These are phyloP conservation scores for Rhynchosporium agropyri DNA, from an alignment of 2,329 filamentous ascomycete genomes.

Conservation along the genomic window DNA sequence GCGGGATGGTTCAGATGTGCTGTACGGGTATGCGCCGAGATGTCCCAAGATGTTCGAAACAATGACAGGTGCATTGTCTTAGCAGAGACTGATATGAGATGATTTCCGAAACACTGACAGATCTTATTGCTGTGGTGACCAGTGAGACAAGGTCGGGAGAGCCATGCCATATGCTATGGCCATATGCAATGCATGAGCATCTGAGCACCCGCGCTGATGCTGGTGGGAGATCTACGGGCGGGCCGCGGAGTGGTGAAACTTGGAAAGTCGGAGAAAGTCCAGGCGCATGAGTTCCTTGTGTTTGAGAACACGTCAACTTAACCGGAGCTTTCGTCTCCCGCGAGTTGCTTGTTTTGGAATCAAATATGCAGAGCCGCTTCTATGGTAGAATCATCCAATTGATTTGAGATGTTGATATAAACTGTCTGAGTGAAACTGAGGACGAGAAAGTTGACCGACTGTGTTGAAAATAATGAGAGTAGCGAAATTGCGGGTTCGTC, in stretches of 20 bases:
- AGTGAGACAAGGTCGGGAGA: slow-evolving; percentile 1
- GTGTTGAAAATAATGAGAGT: not conserved
- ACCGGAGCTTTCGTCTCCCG: slow-evolving; percentile 12
- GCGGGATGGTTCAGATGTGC: slow-evolving; percentile 7
- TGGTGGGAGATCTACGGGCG: slow-evolving; percentile 18
- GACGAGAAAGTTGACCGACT: not conserved
- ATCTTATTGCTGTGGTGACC: slow-evolving; percentile 14
- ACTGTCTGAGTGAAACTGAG: not conserved
- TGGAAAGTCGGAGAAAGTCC: slow-evolving; percentile 17
- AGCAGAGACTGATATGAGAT: slow-evolving; percentile 26
- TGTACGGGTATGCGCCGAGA: not conserved
- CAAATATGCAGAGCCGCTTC: not conserved
- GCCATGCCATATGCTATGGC: not conserved
- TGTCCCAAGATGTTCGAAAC: slow-evolving; percentile 14
- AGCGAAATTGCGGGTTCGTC: not conserved
- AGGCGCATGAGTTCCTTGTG: slow-evolving; percentile 8
- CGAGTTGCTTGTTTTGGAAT: slow-evolving; percentile 13
- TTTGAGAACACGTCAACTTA: slow-evolving; percentile 20
- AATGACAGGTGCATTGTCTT: slow-evolving; percentile 18
- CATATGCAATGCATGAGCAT: slow-evolving; percentile 19
- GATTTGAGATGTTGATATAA: not conserved
- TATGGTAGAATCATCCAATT: not conserved
- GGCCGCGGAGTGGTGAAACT: slow-evolving; percentile 26
- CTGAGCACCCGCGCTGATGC: slow-evolving; percentile 15
- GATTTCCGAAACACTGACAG: slow-evolving; percentile 28